Evolutionary conservation across 163 green algal genomes (phyloP), one percentile per base, ranked within the genome.

Genomic region (Scenedesmus sp.): DNA sequence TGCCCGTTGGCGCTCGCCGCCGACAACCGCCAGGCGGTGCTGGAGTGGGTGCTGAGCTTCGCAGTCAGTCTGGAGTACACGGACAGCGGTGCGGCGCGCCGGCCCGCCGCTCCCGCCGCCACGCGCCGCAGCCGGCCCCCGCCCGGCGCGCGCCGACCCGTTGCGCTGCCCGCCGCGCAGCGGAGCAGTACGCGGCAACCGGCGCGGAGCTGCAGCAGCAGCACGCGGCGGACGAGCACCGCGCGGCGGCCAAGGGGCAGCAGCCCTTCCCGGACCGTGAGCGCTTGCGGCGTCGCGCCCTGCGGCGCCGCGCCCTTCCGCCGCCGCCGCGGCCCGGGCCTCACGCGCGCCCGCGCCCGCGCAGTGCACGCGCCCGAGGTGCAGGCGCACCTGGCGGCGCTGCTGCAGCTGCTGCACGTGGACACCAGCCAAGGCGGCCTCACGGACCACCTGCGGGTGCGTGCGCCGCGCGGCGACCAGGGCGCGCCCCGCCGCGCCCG

Each of bases 41-140:
- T 80, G 47, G 22, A 65, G 33, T 80, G 72, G 72, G 24, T 80
- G 45, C 47, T 80, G 60, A 54, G 33, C 50, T 56, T 51, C 47
- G 72, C 72, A 5, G n/a, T 80, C 10, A 9, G 20, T 14, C 33
- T 73, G 10, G 72, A 73, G 50, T 81, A 81, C 39, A 24, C 14
- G 28, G 73, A 81, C 48, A 26, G 7, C n/a, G 73, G 60, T 73
- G 73, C 48, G 73, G 15, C 10, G 39, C 22, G 20, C 7, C 7
- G 39, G 31, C 1, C 33, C 18, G 34, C 62, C 24, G 14, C 10
- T 7, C 24, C 54, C 13, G 11, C 29, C 33, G 54, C 54, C 29
- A n/a, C n/a, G n/a, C n/a, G n/a, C n/a, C n/a, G n/a, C n/a, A n/a
- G n/a, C n/a, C n/a, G n/a, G n/a, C n/a, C n/a, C n/a, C n/a, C n/a